A percentile compares a stretch with the other conserved stretches of the same genome.
Conservation (phyloP, 257 asterid species). For the Solanum rostratum region DNA sequence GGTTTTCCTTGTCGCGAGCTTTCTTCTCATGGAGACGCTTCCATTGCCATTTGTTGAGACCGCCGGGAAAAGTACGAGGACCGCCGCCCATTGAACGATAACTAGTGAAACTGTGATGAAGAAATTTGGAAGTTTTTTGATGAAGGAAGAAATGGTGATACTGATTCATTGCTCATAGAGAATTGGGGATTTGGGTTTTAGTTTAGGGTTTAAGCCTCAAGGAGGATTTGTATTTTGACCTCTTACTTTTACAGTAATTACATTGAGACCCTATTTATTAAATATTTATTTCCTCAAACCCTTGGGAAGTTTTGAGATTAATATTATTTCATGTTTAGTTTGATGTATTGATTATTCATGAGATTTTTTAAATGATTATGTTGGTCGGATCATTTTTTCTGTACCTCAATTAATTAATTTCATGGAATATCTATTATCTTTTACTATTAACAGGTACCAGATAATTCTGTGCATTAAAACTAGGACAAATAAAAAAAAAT, state of each 20-base stretch:
- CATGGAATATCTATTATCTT: not conserved
- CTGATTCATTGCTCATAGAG: not conserved
- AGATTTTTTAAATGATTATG: too few species aligned
- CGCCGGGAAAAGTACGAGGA: slow-evolving; percentile 90
- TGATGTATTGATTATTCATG: not conserved
- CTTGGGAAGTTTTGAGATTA: too few species aligned
- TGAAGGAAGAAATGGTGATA: not conserved
- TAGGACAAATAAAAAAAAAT: not conserved
- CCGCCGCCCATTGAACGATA: slow-evolving; percentile 91
- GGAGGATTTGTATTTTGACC: not conserved
- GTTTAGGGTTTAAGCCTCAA: not conserved
- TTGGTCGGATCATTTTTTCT: accelerated
- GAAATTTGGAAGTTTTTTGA: not conserved
- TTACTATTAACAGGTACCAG: not conserved
- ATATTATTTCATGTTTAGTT: not conserved
- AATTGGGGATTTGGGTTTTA: not conserved
- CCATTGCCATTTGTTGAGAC: slow-evolving; percentile 98
- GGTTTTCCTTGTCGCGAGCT: slow-evolving; percentile 78
- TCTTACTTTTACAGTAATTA: not conserved
- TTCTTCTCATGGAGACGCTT: slow-evolving; percentile 93
- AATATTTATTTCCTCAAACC: not conserved
- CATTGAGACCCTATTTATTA: not conserved
- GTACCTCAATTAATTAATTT: accelerated
- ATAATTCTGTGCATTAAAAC: accelerated
- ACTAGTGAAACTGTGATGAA: slow-evolving; percentile 18